Evolutionary conservation across 2,329 filamentous ascomycete genomes (phyloP).

Genomic region (Colletotrichum gloeosporioides): DNA sequence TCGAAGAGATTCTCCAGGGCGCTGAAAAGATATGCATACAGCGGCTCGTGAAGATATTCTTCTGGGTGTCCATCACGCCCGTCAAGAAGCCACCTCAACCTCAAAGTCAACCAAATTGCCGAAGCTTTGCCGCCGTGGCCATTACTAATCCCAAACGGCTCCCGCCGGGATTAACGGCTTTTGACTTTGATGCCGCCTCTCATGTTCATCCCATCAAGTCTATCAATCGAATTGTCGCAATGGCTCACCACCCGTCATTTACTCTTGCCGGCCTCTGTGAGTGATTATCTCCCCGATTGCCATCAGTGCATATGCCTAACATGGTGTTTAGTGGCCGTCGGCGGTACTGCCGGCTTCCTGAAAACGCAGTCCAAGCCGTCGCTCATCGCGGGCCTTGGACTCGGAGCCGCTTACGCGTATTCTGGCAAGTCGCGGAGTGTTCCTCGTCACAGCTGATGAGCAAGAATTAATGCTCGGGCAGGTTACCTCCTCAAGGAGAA

Average conservation of each 20-base stretch:
- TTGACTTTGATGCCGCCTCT: neutral
- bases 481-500: conserved; percentile 47
- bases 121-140: neutral
- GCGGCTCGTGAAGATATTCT: neutral
- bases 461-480: conserved; percentile 13
- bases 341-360: conserved; percentile 36
- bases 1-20: neutral
- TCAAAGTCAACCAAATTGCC: neutral
- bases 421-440: conserved; percentile 25
- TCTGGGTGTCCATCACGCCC: neutral
- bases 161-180: neutral
- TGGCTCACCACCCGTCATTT: conserved; percentile 47
- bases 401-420: conserved; percentile 35
- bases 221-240: conserved; percentile 14
- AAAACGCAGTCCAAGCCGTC: conserved; percentile 35
- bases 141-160: neutral
- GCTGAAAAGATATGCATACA: neutral
- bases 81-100: neutral
- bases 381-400: conserved; percentile 35
- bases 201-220: neutral
- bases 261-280: conserved; percentile 43
- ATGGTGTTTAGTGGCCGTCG: conserved; percentile 32
- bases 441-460: too few relatives aligned
- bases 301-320: neutral
- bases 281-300: conserved; percentile 12